A percentile compares a stretch with the other conserved stretches of the same genome.
These are phyloP conservation scores for Toxoplasma gondii DNA, from an alignment of 169 alveolate species.

Conservation along the genomic window DNA sequence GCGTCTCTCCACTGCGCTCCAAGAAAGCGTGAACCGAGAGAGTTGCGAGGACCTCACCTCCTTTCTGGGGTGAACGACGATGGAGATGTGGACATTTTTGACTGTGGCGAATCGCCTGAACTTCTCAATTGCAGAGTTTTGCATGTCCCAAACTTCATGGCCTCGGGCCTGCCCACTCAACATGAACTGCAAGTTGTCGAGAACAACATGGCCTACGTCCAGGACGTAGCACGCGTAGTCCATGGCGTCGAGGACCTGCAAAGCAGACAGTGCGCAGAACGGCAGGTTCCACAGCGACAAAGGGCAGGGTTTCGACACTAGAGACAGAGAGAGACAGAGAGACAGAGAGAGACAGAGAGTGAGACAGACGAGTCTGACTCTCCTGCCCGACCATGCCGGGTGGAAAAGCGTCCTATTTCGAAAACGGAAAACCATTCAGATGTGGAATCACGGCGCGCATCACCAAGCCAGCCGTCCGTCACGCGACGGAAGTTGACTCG, in stretches of 20 bases:
- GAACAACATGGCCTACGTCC: conserved; percentile 91
- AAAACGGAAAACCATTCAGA: no score
- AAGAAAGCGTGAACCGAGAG: no score
- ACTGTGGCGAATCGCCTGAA: conserved; percentile 91
- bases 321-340: not conserved
- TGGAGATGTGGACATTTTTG: conserved; percentile 89
- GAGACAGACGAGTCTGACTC: no score
- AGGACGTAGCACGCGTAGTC: conserved; percentile 93
- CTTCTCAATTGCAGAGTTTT: conserved; percentile 89
- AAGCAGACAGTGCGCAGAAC: not conserved
- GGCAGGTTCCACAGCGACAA: not conserved
- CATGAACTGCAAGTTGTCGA: conserved; percentile 95
- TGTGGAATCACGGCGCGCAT: no score
- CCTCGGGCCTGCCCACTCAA: conserved; percentile 86
- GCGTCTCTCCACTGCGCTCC: no score
- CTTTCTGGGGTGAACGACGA: conserved; percentile 96
- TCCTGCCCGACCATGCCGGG: no score
- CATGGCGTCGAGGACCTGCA: conserved; percentile 89
- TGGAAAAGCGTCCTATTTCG: no score
- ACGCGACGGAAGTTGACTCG: no score
- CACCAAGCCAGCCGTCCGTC: no score
- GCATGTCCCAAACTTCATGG: conserved; percentile 87
- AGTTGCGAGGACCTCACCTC: conserved; percentile 68
- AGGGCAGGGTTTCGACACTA: not conserved
- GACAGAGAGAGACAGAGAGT: not conserved